Base-by-base conservation (phyloP, 257 asterid genomes). In the Marsdenia floribunda region DNA sequence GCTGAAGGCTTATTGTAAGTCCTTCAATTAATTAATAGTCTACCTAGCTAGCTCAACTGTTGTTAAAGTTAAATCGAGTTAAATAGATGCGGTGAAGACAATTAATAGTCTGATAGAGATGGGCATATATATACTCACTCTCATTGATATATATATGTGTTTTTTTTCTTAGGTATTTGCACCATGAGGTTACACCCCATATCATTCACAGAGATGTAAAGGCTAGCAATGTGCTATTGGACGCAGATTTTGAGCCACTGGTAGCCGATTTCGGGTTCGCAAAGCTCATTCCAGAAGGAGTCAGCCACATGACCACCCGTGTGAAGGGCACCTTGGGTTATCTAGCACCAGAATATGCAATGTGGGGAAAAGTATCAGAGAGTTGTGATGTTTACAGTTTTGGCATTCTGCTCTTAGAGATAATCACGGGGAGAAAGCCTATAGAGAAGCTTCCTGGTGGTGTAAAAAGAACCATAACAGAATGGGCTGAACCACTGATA, bases 311-410 rank as follows among this genome's bases (percentile, higher is more conserved):
- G 96, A 92, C 97, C 0, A 92, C 97, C 5, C 89, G 95, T 0
- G 97, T 92, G 0, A 92, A 92, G 71, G 97, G 97, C 37, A 92
- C 97, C 0, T 77, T 92, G 52, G 96, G 97, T 5, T 92, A 90
- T 73, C 66, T 92, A 38, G 97, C 97, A 5, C 97, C 96, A 0
- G 96, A 92, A 71, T 92, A 92, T 29, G 97, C 95, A 7, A 92
- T 92, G 97, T 90, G 93, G 96, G 97, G 97, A 4, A 92, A 92
- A 59, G 97, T 90, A 0, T 90, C 97, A 1, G 97, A 88, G 70
- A 86, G 93, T 49, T 92, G 97, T 19, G 97, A 92, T 40, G 95
- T 92, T 0, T 92, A 88, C 67, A 92, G 97, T 33, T 92, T 87
- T 49, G 97, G 97, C 0, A 87, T 92, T 29, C 89, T 92, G 0